A percentile compares a stretch with the other conserved stretches of the same genome.
phyloP scores from a whole-genome alignment of 1,284 basidiomycete genomes.

The Ganoderma lingzhi region DNA sequence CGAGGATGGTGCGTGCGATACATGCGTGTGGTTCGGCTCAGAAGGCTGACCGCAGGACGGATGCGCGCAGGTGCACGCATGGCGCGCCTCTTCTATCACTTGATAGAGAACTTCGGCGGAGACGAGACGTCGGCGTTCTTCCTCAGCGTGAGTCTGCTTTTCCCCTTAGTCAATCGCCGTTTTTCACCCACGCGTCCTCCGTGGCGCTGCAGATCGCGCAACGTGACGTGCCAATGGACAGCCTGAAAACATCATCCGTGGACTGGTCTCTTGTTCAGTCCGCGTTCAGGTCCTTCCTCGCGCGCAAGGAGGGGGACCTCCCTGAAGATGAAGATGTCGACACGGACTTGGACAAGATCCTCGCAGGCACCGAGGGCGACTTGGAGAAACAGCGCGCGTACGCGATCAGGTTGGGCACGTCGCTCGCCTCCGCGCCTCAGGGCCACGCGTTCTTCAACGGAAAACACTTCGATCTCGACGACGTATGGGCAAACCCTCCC shows the following conservation, averaged over 20 bases:
- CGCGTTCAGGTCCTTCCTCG: constrained; percentile 51
- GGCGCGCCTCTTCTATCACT: constrained; percentile 77
- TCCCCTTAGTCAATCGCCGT: neutral
- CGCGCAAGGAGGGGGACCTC: constrained; percentile 27
- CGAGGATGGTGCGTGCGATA: constrained; percentile 55
- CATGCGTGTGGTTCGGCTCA: neutral
- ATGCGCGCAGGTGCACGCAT: constrained; percentile 63
- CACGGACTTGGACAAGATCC: constrained; percentile 51
- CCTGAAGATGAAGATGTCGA: constrained; percentile 42
- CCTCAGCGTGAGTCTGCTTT: constrained; percentile 51
- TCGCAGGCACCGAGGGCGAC: constrained; percentile 41
- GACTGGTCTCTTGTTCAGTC: constrained; percentile 55
- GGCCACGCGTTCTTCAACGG: constrained; percentile 92
- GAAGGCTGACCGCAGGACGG: neutral
- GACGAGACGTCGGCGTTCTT: constrained; percentile 70
- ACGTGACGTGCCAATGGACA: constrained; percentile 42
- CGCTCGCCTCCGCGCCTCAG: constrained; percentile 44
- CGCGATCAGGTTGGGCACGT: constrained; percentile 58
- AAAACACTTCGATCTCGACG: constrained; percentile 74
- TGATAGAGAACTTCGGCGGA: constrained; percentile 70
- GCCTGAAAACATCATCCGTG: constrained; percentile 44
- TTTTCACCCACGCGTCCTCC: neutral
- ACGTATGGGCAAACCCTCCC: no score
- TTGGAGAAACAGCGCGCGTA: constrained; percentile 59
- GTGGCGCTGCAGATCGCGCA: constrained; percentile 45